A percentile compares a stretch with the other conserved stretches of the same genome.
Evolutionary conservation across 164 flowering plant species (phyloP).

Genomic region (Kalanchoe fedtschenkoi): DNA sequence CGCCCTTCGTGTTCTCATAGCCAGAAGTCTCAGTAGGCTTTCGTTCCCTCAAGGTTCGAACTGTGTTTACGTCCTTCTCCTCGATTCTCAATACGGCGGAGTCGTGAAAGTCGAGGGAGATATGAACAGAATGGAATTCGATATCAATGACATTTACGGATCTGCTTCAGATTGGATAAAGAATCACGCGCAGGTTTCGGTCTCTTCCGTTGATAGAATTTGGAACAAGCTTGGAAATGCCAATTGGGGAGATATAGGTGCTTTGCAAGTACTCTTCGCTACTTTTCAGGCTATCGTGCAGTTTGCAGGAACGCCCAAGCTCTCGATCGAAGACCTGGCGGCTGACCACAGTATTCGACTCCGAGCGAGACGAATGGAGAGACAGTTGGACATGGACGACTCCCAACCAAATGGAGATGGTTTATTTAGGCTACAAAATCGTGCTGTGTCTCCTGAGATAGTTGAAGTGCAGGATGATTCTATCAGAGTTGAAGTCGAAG

Average conservation of each 20-base stretch:
- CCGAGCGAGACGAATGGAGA: conserved; percentile 54
- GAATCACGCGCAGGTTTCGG: conserved; percentile 38
- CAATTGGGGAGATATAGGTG: conserved; percentile 86
- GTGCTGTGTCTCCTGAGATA: conserved; percentile 53
- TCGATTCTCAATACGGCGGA: conserved; percentile 77
- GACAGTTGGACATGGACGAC: conserved; percentile 32
- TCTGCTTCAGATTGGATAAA: conserved; percentile 72
- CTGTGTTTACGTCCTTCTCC: conserved; percentile 59
- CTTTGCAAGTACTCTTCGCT: conserved; percentile 65
- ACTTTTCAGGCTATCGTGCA: conserved; percentile 63
- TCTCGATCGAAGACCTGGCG: conserved; percentile 69
- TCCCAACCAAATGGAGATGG: conserved; percentile 39
- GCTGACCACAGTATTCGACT: conserved; percentile 62
- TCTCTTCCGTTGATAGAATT: conserved; percentile 64
- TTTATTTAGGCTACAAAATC: conserved; percentile 38
- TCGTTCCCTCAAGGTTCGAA: conserved; percentile 31
- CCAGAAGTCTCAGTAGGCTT: conserved; percentile 68
- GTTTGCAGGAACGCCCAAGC: conserved; percentile 56
- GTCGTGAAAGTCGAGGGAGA: conserved; percentile 85
- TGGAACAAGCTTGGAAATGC: conserved; percentile 98
- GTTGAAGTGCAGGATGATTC: conserved; percentile 63
- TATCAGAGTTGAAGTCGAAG: conserved; percentile 26
- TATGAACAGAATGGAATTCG: conserved; percentile 46
- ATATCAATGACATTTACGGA: conserved; percentile 50
- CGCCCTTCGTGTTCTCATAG: conserved; percentile 57